These are phyloP conservation scores for Lachancea fermentati DNA, from an alignment of 805 yeast species.

Conservation along the genomic window DNA sequence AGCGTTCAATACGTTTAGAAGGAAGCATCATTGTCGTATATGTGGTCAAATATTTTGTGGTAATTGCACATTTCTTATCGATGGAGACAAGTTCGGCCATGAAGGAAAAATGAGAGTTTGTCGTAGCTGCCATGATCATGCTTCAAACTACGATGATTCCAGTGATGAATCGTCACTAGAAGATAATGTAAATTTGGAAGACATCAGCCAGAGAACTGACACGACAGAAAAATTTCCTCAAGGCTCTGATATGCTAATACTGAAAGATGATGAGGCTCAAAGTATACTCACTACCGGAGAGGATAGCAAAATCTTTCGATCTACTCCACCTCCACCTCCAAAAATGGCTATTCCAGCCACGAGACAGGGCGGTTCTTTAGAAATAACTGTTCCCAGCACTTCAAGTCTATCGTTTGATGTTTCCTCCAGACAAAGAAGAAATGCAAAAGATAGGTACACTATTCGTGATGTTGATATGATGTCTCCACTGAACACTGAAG, in stretches of 20 bases:
- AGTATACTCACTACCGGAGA: conserved; percentile 32
- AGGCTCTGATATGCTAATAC: conserved; percentile 19
- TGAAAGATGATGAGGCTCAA: conserved; percentile 31
- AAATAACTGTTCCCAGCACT: conserved; percentile 44
- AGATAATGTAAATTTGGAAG: conserved; percentile 26
- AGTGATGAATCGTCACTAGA: conserved; percentile 55
- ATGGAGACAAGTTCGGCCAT: conserved; percentile 59
- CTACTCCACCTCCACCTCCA: conserved; percentile 56
- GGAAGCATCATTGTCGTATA: conserved; percentile 91
- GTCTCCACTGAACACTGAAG: conserved; percentile 10
- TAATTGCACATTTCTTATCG: conserved; percentile 65
- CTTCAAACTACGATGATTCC: conserved; percentile 64
- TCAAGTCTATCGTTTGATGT: conserved; percentile 1
- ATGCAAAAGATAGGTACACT: conserved; percentile 22
- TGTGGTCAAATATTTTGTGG: conserved; percentile 95
- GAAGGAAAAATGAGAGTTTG: conserved; percentile 75
- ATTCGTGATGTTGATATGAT: conserved; percentile 26
- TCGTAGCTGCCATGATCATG: conserved; percentile 56
- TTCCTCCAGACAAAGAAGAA: conserved; percentile 7
- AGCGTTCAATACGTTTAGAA: conserved; percentile 74
- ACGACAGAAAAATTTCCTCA: conserved; percentile 1
- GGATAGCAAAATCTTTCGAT: conserved; percentile 31
- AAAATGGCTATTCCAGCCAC: conserved; percentile 79
- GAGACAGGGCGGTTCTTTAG: conserved; percentile 70
- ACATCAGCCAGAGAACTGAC: conserved; percentile 17